A percentile compares a stretch with the other conserved stretches of the same genome.
Evolutionary conservation across 2,329 filamentous ascomycete genomes (phyloP).

Genomic region (Fusarium agapanthi): DNA sequence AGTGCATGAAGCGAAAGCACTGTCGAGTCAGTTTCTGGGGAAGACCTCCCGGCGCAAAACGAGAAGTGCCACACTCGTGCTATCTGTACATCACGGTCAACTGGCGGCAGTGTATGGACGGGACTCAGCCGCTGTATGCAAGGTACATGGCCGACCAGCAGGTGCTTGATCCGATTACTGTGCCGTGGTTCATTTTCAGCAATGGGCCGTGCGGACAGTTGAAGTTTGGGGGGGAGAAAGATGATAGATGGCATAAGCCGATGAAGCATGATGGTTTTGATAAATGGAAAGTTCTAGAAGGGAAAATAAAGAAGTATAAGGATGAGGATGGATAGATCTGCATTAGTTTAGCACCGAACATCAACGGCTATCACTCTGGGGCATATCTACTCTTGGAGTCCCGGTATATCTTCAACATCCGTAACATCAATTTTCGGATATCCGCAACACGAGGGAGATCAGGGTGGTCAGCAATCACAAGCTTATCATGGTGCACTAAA

Average conservation of each 20-base stretch:
- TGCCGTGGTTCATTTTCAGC: neutral
- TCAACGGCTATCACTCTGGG: fast-evolving
- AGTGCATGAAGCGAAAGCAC: neutral
- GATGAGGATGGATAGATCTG: neutral
- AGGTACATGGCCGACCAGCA: neutral
- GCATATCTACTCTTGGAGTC: too few relatives aligned
- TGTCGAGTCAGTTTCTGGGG: neutral
- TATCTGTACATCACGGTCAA: neutral
- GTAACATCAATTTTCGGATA: neutral
- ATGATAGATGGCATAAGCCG: neutral
- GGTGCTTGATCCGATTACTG: neutral
- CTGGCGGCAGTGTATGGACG: neutral
- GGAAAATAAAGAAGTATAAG: neutral
- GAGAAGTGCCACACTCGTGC: fast-evolving
- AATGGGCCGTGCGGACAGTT: neutral
- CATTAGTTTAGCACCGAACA: fast-evolving
- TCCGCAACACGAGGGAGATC: neutral
- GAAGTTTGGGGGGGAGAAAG: neutral
- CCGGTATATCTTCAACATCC: neutral
- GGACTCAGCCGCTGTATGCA: neutral
- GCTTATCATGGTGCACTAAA: neutral
- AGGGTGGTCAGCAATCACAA: neutral
- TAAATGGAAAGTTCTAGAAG: fast-evolving
- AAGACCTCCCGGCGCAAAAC: neutral
- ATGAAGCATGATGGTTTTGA: neutral